phyloP scores from a whole-genome alignment of 2,329 filamentous ascomycete species.

The Exophiala lecanii-corni region DNA sequence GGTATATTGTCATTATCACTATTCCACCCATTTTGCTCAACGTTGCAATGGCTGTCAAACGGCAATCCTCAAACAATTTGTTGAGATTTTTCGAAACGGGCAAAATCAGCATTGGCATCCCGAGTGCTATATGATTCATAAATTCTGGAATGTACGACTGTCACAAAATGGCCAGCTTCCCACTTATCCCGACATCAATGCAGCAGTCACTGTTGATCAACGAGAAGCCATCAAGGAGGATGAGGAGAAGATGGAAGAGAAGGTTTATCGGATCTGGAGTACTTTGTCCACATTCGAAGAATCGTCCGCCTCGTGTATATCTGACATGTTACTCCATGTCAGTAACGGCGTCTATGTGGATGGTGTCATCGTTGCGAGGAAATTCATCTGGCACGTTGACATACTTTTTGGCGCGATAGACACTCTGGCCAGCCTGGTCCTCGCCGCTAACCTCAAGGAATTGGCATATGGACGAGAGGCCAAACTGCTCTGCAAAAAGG shows the following conservation, averaged over 20 bases:
- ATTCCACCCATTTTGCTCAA: slow-evolving; percentile 95
- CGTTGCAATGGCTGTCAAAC: slow-evolving; percentile 95
- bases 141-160: slow-evolving; percentile 97
- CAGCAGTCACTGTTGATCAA: slow-evolving; percentile 60
- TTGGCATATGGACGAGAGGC: slow-evolving; percentile 90
- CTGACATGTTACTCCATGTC: slow-evolving; percentile 96
- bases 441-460: slow-evolving; percentile 67
- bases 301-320: slow-evolving; percentile 95
- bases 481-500: slow-evolving; percentile 99
- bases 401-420: slow-evolving; percentile 87
- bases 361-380: slow-evolving; percentile 88
- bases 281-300: slow-evolving; percentile 96
- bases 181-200: slow-evolving; percentile 42
- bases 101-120: slow-evolving; percentile 99
- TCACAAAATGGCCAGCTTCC: slow-evolving; percentile 55
- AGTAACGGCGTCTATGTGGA: slow-evolving; percentile 97
- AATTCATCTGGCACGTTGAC: slow-evolving; percentile 94
- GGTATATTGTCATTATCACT: slow-evolving; percentile 98
- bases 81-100: slow-evolving; percentile 96
- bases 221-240: slow-evolving; percentile 73
- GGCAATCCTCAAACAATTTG: slow-evolving; percentile 96
- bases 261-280: slow-evolving; percentile 97
- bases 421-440: slow-evolving; percentile 70
- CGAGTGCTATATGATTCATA: slow-evolving; percentile 99
- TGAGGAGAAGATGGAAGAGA: slow-evolving; percentile 94